A percentile compares a stretch with the other conserved stretches of the same genome.
Evolutionary conservation across 164 flowering plant genomes (phyloP).

Genomic region (Stephania cephalantha): DNA sequence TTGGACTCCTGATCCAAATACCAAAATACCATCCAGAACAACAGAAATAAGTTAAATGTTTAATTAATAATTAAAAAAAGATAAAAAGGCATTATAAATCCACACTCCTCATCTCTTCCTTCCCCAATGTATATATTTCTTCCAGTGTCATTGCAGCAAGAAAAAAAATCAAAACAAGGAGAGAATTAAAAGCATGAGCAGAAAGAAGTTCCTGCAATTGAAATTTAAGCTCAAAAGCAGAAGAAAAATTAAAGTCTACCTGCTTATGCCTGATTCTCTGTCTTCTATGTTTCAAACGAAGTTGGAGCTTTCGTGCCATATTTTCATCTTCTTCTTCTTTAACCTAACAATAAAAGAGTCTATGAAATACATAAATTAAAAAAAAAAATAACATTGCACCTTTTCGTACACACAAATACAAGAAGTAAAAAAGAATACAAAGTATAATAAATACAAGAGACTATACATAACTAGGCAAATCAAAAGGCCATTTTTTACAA

Average conservation of each 20-base stretch:
- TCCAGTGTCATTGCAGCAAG: background rate
- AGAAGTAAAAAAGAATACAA: too few species aligned
- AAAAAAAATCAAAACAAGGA: background rate
- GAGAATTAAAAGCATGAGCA: background rate
- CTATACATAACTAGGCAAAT: too few species aligned
- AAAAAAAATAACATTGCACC: too few species aligned
- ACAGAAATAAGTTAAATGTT: background rate
- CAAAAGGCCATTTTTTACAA: too few species aligned
- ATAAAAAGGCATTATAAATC: background rate
- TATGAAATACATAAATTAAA: background rate
- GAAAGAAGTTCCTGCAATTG: background rate
- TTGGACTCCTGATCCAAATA: constrained; percentile 25
- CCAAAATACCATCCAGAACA: background rate
- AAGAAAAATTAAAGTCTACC: constrained; percentile 30
- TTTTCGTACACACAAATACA: too few species aligned
- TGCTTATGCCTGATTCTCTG: constrained; percentile 41
- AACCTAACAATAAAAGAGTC: constrained; percentile 41
- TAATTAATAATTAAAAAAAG: background rate
- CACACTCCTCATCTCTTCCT: background rate
- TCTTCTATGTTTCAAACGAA: constrained; percentile 64
- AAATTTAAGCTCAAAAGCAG: background rate
- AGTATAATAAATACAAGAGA: too few species aligned
- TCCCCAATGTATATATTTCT: background rate
- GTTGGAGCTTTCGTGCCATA: constrained; percentile 52
- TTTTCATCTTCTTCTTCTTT: constrained; percentile 92